These are phyloP conservation scores for Skeletonema potamos DNA, from an alignment of 108 stramenopile species.

Conservation along the genomic window DNA sequence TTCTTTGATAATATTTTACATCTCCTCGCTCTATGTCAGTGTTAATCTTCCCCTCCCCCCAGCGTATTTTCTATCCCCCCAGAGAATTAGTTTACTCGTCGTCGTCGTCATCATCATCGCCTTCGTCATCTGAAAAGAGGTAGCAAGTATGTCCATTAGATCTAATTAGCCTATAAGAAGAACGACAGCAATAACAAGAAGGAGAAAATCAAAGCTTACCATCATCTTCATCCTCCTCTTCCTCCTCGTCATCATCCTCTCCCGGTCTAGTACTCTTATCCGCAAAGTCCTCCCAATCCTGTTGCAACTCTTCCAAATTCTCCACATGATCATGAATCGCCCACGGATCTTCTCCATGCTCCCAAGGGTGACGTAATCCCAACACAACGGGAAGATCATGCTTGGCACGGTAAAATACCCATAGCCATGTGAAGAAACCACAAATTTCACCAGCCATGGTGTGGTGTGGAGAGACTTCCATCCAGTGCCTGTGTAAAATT, in stretches of 20 bases:
- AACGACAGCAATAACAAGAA: neutral
- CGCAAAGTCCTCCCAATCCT: slow-evolving; percentile 59
- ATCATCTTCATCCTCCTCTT: slow-evolving; percentile 63
- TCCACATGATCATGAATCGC: slow-evolving; percentile 41
- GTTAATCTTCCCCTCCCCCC: neutral
- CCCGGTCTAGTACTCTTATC: slow-evolving; percentile 53
- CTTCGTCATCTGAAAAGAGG: neutral
- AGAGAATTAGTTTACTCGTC: neutral
- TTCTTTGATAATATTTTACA: neutral
- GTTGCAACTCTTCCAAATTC: slow-evolving; percentile 45
- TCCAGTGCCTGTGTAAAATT: slow-evolving; percentile 40
- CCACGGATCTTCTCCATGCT: slow-evolving; percentile 63
- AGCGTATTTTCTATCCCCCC: neutral
- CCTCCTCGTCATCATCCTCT: slow-evolving; percentile 70
- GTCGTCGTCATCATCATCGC: neutral
- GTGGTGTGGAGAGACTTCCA: slow-evolving; percentile 43
- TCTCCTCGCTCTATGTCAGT: neutral
- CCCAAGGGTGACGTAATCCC: slow-evolving; percentile 84
- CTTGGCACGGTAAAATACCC: slow-evolving; percentile 79
- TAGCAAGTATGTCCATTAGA: neutral
- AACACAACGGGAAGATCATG: slow-evolving; percentile 74
- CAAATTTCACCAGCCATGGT: slow-evolving; percentile 59
- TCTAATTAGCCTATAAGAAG: neutral
- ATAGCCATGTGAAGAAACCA: slow-evolving; percentile 79
- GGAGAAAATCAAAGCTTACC: slow-evolving; percentile 18